phyloP scores from a whole-genome alignment of 2,329 filamentous ascomycete genomes.

The Sclerotinia minor region DNA sequence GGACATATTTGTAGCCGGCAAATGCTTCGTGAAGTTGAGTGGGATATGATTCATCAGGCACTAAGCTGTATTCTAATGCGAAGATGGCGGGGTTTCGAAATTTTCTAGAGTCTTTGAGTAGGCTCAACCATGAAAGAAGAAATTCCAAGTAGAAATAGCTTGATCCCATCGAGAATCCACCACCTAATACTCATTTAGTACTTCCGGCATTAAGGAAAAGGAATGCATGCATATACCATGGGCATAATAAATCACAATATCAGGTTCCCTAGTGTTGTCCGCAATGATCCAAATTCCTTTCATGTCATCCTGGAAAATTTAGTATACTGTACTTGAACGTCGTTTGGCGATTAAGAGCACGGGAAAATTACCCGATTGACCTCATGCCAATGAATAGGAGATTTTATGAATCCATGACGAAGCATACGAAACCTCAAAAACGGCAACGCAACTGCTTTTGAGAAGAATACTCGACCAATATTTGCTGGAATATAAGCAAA shows the following conservation, averaged over 20 bases:
- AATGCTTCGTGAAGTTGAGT: constrained; percentile 70
- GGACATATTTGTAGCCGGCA: constrained; percentile 68
- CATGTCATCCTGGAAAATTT: constrained; percentile 47
- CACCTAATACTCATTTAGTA: constrained; percentile 51
- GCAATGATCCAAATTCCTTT: constrained; percentile 70
- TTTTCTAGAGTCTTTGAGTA: constrained; percentile 62
- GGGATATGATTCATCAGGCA: constrained; percentile 67
- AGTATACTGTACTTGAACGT: not conserved
- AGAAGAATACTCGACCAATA: constrained; percentile 76
- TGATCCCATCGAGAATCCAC: constrained; percentile 82
- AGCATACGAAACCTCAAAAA: constrained; percentile 76
- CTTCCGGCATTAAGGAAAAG: not conserved
- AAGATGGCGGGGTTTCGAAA: constrained; percentile 78
- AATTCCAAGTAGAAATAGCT: constrained; percentile 85
- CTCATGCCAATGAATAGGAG: constrained; percentile 65
- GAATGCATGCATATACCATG: constrained; percentile 58
- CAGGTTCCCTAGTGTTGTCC: constrained; percentile 61
- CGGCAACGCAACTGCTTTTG: constrained; percentile 68
- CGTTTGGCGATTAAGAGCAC: not conserved
- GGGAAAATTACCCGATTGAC: constrained; percentile 48
- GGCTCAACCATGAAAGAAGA: constrained; percentile 67
- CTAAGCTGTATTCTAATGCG: constrained; percentile 76
- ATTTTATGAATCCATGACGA: constrained; percentile 64
- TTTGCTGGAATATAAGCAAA: constrained; percentile 69
- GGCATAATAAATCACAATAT: constrained; percentile 78